These are phyloP conservation scores for Aspergillus baeticus DNA, from an alignment of 495 filamentous ascomycete species.

Conservation along the genomic window DNA sequence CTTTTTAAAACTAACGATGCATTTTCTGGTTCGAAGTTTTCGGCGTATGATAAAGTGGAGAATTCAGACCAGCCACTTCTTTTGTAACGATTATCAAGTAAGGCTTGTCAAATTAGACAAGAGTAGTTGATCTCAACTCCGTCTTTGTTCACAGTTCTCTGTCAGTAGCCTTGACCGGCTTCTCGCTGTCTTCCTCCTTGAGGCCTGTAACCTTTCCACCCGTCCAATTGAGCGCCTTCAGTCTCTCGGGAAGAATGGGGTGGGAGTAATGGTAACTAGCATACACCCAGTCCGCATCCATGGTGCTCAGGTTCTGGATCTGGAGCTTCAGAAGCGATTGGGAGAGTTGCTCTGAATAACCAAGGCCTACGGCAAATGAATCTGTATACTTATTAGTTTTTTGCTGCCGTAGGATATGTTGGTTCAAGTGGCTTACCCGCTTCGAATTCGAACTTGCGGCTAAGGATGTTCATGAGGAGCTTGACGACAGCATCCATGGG, in stretches of 20 bases:
- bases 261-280: conserved; percentile 98
- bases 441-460: conserved; percentile 91
- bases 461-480: conserved; percentile 93
- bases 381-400: conserved; percentile 37
- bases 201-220: conserved; percentile 53
- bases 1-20: conserved; percentile 1
- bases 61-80: too few species aligned
- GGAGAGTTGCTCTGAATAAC: conserved; percentile 83
- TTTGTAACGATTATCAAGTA: too few species aligned
- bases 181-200: conserved; percentile 51
- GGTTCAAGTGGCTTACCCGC: conserved; percentile 58
- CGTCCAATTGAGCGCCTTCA: conserved; percentile 86
- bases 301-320: conserved; percentile 94
- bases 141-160: conserved; percentile 50
- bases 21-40: too few species aligned
- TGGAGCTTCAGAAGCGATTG: conserved; percentile 92
- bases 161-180: conserved; percentile 55
- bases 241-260: conserved; percentile 88
- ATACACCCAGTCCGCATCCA: conserved; percentile 98
- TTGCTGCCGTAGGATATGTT: not conserved
- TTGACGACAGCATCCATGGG: conserved; percentile 92
- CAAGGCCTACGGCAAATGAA: conserved; percentile 79
- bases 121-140: not conserved
- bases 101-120: not conserved
- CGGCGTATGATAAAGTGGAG: too few species aligned